Base-by-base conservation (phyloP, 1,139 yeast species). In the Komagataea norvegica region DNA sequence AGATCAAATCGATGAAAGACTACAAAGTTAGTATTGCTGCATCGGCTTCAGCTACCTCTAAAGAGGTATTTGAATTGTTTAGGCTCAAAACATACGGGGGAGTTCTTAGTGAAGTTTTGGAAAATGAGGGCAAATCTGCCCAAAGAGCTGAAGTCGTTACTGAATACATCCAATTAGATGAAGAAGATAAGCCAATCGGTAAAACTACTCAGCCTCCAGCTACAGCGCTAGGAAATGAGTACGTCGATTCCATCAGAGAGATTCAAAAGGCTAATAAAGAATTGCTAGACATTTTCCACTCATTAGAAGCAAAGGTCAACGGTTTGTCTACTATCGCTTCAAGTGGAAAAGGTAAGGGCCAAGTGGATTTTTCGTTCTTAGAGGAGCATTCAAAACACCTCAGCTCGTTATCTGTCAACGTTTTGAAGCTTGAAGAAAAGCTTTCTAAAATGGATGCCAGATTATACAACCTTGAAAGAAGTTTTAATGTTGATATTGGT, bases 61-160 rank as follows among this genome's bases (percentile, higher is more conserved):
- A 57, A 29, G 89, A 81, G 52, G 65, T 68, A 25, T 79, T 74
- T 55, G 91, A 82, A 56, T 52, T 82, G 4, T 62, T 81, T 45
- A 70, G 70, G 50, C 58, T 81, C 47, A 69, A 74, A 29, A 67
- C 74, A 2, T 81, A 73, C 65, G 65, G 70, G 40, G 65, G 65
- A 26, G 64, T 79, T 17, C 66, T 79, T 5, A 69, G 64, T 34
- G 86, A 79, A 47, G 74, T 51, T 47, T 62, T 51, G 26, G 78
- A 75, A 44, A 82, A 78, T 46, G 81, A 77, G 49, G 77, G 74
- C 1, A 62, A 72, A 17, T 61, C 74, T 45, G 65, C 70, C 47
- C 69, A 62, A 23, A 80, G 78, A 43, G 67, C 69, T 19, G 51
- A 55, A 38, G 35, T 56, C 42, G 47, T 64, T 11, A 60, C 61